Base-by-base conservation (phyloP, 2,329 filamentous ascomycete species). In the Sphaerulina populicola region DNA sequence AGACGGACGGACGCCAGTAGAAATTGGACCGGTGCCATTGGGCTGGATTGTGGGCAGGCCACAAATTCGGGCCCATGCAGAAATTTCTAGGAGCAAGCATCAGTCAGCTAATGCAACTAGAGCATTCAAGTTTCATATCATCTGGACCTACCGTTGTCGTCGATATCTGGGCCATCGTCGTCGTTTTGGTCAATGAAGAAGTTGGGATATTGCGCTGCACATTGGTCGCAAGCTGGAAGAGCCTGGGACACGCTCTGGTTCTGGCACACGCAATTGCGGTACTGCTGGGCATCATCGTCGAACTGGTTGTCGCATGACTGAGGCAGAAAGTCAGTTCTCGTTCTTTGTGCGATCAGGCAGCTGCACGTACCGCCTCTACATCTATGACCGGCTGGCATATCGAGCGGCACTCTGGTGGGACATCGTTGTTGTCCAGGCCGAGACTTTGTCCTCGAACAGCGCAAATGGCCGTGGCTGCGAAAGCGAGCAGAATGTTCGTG, bases 261-360 rank as follows among this genome's bases (percentile, higher is more conserved):
- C 3, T 49, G 46, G 35, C 53, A 55, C 15, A 55, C 42, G 27
- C 53, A 55, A 37, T 52, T 40, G 3, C 45, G 49, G 29, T 49
- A 55, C 12, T 46, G 53, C 48, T 54, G 52, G 23, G 35, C 29
- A 42, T 52, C 51, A 30, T 55, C 35, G 14, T 51, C 53, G n/a
- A 44, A 51, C 29, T 51, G 43, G 29, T 48, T 44, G 44, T 51
- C 54, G 21, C 54, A 53, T 48, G 37, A 14, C 51, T 56, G 18
- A 29, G 11, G n/a, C 2, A 11, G 4, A n/a, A 33, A 11, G 31
- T 35, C 31, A 35, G 31, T 35, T n/a, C n/a, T 6, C 11, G 21
- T 52, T 47, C 49, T n/a, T 30, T 7, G 9, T 47, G 44, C 37
- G 15, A n/a, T 15, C 18, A 27, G 14, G 3, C 29, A 44, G 11